These are phyloP conservation scores for Grifola frondosa DNA, from an alignment of 1,284 basidiomycete species.

Conservation along the genomic window DNA sequence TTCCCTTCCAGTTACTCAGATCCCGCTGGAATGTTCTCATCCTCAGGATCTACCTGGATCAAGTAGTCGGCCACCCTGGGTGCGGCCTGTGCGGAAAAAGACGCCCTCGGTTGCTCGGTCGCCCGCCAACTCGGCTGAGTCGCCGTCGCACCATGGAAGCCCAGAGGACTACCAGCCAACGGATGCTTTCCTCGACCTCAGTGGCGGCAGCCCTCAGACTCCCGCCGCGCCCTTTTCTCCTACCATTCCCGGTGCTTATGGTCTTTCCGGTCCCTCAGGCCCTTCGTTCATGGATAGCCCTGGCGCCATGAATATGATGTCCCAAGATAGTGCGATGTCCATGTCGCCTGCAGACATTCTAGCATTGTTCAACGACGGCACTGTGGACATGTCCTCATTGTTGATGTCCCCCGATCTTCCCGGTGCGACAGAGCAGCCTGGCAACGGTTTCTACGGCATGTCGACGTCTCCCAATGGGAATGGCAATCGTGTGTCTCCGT, in stretches of 20 bases:
- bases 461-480: constrained; percentile 12
- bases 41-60: constrained; percentile 49
- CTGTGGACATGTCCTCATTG: constrained; percentile 33
- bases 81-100: constrained; percentile 82
- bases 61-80: constrained; percentile 73
- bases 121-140: constrained; percentile 43
- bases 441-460: constrained; percentile 17
- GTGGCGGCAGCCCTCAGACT: constrained; percentile 25
- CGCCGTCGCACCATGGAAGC: constrained; percentile 57
- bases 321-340: constrained; percentile 19
- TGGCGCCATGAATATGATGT: constrained; percentile 18
- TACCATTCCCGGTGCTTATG: constrained; percentile 10
- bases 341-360: constrained; percentile 36
- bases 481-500: constrained; percentile 13
- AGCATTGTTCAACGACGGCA: constrained; percentile 36
- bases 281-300: constrained; percentile 31
- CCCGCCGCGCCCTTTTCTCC: constrained; percentile 22
- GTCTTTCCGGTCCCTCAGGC: constrained; percentile 23
- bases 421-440: constrained; percentile 6
- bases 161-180: constrained; percentile 63
- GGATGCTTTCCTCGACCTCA: constrained; percentile 54
- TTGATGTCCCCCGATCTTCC: constrained; percentile 28
- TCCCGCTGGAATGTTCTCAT: constrained; percentile 71
- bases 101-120: constrained; percentile 44
- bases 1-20: constrained; percentile 68